A percentile compares a stretch with the other conserved stretches of the same genome.
Conservation (phyloP, 2,329 filamentous ascomycete genomes). For the Colletotrichum spaethianum region DNA sequence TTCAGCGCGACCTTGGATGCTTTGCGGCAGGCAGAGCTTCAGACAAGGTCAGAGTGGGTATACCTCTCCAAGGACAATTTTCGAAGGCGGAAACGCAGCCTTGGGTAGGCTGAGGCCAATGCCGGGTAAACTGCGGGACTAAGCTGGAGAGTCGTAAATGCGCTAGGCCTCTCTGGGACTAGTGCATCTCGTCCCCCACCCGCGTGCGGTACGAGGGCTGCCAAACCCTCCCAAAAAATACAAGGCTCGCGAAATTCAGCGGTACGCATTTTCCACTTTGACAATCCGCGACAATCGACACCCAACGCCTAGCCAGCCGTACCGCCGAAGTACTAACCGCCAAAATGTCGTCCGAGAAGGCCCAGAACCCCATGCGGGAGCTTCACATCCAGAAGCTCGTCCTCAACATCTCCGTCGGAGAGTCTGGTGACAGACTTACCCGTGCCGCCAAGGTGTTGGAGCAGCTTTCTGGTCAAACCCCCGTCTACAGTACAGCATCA, state of each 20-base stretch:
- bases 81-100: slow-evolving; percentile 58
- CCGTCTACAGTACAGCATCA: slow-evolving; percentile 90
- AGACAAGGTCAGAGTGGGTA: slow-evolving; percentile 56
- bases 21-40: slow-evolving; percentile 53
- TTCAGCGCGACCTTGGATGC: slow-evolving; percentile 59
- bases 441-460: slow-evolving; percentile 99
- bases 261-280: not conserved
- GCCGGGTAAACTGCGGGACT: slow-evolving; percentile 20
- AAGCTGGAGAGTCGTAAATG: too few species aligned
- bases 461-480: slow-evolving; percentile 99
- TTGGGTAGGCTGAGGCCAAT: slow-evolving; percentile 52
- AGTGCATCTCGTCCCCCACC: slow-evolving; percentile 46
- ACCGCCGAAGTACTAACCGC: slow-evolving; percentile 52
- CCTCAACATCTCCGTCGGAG: slow-evolving; percentile 98
- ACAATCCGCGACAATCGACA: slow-evolving; percentile 42
- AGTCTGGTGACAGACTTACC: slow-evolving; percentile 99
- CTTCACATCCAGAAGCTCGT: slow-evolving; percentile 99
- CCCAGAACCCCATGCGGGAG: slow-evolving; percentile 99
- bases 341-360: slow-evolving; percentile 82
- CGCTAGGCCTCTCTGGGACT: slow-evolving; percentile 2
- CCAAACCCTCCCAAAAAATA: slow-evolving; percentile 57
- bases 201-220: slow-evolving; percentile 50
- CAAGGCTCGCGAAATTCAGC: slow-evolving; percentile 9
- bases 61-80: slow-evolving; percentile 53
- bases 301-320: slow-evolving; percentile 45